phyloP scores from a whole-genome alignment of 2,329 filamentous ascomycete species.

The Penicillium sp. region DNA sequence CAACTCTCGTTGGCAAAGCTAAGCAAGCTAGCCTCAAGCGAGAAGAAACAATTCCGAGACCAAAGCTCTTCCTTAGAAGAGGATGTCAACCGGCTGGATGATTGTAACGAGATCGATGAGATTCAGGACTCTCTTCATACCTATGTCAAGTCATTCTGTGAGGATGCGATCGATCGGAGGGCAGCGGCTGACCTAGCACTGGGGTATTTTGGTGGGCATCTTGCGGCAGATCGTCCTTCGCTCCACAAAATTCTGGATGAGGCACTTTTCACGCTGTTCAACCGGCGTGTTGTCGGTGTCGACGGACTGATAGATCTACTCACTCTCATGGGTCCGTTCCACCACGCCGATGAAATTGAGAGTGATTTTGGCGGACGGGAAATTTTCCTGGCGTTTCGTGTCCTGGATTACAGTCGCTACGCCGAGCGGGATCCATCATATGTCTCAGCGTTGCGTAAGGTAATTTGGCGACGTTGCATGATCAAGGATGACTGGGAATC shows the following conservation, averaged over 20 bases:
- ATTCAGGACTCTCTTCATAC: conserved; percentile 79
- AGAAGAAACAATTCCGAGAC: conserved; percentile 32
- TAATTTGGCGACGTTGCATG: conserved; percentile 85
- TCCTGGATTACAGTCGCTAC: conserved; percentile 57
- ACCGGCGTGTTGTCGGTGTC: conserved; percentile 67
- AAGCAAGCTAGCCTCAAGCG: conserved; percentile 67
- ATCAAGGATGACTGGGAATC: conserved; percentile 81
- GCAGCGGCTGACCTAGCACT: conserved; percentile 77
- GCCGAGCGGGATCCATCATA: conserved; percentile 52
- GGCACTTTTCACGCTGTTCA: conserved; percentile 69
- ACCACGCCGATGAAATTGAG: conserved; percentile 51
- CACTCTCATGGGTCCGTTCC: conserved; percentile 70
- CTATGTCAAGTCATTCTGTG: conserved; percentile 69
- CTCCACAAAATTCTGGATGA: conserved; percentile 73
- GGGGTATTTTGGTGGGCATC: conserved; percentile 62
- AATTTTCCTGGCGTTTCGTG: conserved; percentile 74
- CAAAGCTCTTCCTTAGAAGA: conserved; percentile 45
- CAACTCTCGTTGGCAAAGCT: conserved; percentile 89
- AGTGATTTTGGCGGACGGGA: conserved; percentile 58
- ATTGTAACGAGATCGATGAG: conserved; percentile 68
- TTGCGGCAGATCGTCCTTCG: conserved; percentile 63
- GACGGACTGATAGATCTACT: conserved; percentile 65
- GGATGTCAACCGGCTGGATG: conserved; percentile 60
- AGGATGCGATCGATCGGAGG: conserved; percentile 75
- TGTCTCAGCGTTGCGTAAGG: conserved; percentile 33